phyloP scores from a whole-genome alignment of 495 filamentous ascomycete genomes.

The Tricharina praecox region DNA sequence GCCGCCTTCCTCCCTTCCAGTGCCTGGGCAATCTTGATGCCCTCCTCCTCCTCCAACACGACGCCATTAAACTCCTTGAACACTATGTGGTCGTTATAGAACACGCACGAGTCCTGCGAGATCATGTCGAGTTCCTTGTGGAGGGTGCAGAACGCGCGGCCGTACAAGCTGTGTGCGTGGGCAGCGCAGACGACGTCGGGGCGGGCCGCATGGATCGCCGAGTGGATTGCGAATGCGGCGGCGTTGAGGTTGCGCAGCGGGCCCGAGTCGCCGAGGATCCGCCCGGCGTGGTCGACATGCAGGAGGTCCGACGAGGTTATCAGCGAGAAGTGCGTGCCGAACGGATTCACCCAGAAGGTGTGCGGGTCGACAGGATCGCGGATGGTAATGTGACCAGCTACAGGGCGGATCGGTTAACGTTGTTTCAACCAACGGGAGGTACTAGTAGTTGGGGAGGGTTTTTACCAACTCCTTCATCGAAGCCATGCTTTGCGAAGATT shows the following conservation, averaged over 20 bases:
- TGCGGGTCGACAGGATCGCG: conserved; percentile 48
- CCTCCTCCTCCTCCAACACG: conserved; percentile 55
- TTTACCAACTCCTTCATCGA: conserved; percentile 54
- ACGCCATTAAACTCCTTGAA: conserved; percentile 47
- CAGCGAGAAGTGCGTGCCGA: conserved; percentile 51
- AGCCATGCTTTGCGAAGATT: conserved; percentile 51
- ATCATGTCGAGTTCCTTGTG: conserved; percentile 54
- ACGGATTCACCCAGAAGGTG: conserved; percentile 70
- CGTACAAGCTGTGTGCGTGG: conserved; percentile 56
- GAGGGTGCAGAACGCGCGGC: conserved; percentile 48
- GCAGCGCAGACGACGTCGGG: conserved; percentile 58
- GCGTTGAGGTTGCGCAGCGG: conserved; percentile 43
- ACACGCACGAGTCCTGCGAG: conserved; percentile 53
- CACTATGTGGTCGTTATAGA: conserved; percentile 35
- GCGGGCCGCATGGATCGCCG: conserved; percentile 48
- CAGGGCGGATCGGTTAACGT: no score
- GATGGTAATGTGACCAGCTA: conserved; percentile 20
- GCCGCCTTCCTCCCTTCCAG: conserved; percentile 54
- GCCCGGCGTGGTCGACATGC: conserved; percentile 45
- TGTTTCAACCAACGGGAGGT: no score
- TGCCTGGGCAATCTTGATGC: conserved; percentile 44
- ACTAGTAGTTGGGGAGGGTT: no score
- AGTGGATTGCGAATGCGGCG: conserved; percentile 47
- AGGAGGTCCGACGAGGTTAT: conserved; percentile 59
- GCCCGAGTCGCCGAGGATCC: conserved; percentile 49